Evolutionary conservation across 1,284 basidiomycete genomes (phyloP).

Genomic region (Ustilago trichophora): DNA sequence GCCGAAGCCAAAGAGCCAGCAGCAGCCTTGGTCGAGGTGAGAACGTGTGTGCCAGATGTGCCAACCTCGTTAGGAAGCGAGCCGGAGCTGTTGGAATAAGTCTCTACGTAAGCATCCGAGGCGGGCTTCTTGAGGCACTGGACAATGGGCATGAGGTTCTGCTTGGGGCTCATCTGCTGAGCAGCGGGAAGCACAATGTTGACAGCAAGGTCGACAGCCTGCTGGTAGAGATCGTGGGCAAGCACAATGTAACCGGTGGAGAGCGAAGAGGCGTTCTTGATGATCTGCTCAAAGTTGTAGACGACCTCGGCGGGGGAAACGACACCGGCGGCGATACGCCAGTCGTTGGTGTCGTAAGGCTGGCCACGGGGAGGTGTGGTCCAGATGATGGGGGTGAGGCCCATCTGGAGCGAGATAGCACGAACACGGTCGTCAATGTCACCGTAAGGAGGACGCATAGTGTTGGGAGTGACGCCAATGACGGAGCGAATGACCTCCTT

Average conservation of each 20-base stretch:
- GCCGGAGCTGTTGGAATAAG: constrained; percentile 52
- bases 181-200: constrained; percentile 59
- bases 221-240: constrained; percentile 64
- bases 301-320: constrained; percentile 52
- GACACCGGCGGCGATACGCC: constrained; percentile 57
- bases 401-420: constrained; percentile 59
- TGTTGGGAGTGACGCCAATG: constrained; percentile 64
- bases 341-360: constrained; percentile 63
- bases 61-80: constrained; percentile 40
- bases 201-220: constrained; percentile 62
- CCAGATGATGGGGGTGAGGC: constrained; percentile 65
- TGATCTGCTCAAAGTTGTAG: constrained; percentile 54
- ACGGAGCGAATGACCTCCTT: constrained; percentile 77
- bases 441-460: constrained; percentile 68
- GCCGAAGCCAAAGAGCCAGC: constrained; percentile 18
- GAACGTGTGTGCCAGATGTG: constrained; percentile 27
- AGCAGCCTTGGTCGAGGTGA: constrained; percentile 29
- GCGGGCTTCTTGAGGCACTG: constrained; percentile 51
- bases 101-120: constrained; percentile 58
- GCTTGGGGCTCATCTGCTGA: constrained; percentile 69
- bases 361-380: constrained; percentile 47
- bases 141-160: constrained; percentile 71
- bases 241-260: constrained; percentile 91
- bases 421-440: constrained; percentile 66
- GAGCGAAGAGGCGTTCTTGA: constrained; percentile 56